Evolutionary conservation across 2,329 filamentous ascomycete species (phyloP).

Genomic region (Calonectria pteridis): DNA sequence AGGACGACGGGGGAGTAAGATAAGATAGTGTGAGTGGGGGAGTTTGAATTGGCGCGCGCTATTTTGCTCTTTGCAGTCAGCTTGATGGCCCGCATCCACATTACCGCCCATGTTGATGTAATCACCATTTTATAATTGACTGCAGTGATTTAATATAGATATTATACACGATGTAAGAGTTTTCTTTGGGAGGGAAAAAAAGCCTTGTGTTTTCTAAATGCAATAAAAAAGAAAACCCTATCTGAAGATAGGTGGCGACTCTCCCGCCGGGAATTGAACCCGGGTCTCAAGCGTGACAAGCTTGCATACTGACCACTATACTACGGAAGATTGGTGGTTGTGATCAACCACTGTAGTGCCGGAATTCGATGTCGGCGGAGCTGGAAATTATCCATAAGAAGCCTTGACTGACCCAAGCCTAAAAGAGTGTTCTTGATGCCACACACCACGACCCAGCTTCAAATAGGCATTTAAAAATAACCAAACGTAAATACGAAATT

Average conservation of each 20-base stretch:
- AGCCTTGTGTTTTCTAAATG: too few species aligned
- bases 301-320: conserved; percentile 14
- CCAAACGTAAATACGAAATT: not conserved
- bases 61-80: too few species aligned
- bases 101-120: too few species aligned
- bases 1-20: too few species aligned
- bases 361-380: not conserved
- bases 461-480: not conserved
- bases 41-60: too few species aligned
- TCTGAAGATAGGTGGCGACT: not conserved
- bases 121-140: too few species aligned
- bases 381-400: not conserved
- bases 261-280: conserved; percentile 12
- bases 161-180: too few species aligned
- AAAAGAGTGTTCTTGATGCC: not conserved
- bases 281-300: conserved; percentile 13
- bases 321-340: conserved; percentile 1
- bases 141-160: too few species aligned
- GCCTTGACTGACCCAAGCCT: too few species aligned
- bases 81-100: too few species aligned
- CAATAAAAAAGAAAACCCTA: not conserved
- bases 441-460: not conserved
- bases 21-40: too few species aligned
- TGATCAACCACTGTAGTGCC: conserved; percentile 5
- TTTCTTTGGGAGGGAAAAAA: too few species aligned